Evolutionary conservation across 2,329 filamentous ascomycete species (phyloP).

Genomic region (Aspergillus costaricaensis): DNA sequence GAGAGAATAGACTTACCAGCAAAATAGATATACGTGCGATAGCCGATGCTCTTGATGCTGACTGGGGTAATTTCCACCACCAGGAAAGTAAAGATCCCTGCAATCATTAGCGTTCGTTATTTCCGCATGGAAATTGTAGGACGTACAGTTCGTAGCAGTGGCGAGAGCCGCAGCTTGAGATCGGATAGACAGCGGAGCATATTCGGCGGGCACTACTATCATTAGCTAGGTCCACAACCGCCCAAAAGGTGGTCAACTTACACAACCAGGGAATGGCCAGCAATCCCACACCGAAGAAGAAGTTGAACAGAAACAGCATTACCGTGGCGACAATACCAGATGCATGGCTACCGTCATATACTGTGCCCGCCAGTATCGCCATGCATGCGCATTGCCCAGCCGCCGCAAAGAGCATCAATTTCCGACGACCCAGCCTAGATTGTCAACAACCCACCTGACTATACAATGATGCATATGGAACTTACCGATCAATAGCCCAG

Average conservation of each 20-base stretch:
- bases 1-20: conserved; percentile 22
- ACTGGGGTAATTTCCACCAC: conserved; percentile 50
- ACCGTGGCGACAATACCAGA: conserved; percentile 48
- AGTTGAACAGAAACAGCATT: conserved; percentile 58
- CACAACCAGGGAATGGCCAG: conserved; percentile 49
- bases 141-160: conserved; percentile 51
- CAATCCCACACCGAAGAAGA: conserved; percentile 54
- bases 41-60: conserved; percentile 43
- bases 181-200: conserved; percentile 50
- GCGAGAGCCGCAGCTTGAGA: conserved; percentile 53
- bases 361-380: conserved; percentile 50
- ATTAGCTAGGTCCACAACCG: conserved; percentile 17
- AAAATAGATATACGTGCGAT: conserved; percentile 50
- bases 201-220: conserved; percentile 45
- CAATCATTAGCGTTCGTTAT: background rate
- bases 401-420: conserved; percentile 61
- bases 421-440: conserved; percentile 52
- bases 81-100: conserved; percentile 51
- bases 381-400: conserved; percentile 54
- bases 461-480: background rate
- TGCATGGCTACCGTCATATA: conserved; percentile 40
- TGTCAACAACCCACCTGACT: background rate
- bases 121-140: conserved; percentile 5
- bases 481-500: conserved; percentile 39
- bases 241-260: conserved; percentile 26